phyloP scores from a whole-genome alignment of 257 asterid species.

The Fraxinus pennsylvanica region DNA sequence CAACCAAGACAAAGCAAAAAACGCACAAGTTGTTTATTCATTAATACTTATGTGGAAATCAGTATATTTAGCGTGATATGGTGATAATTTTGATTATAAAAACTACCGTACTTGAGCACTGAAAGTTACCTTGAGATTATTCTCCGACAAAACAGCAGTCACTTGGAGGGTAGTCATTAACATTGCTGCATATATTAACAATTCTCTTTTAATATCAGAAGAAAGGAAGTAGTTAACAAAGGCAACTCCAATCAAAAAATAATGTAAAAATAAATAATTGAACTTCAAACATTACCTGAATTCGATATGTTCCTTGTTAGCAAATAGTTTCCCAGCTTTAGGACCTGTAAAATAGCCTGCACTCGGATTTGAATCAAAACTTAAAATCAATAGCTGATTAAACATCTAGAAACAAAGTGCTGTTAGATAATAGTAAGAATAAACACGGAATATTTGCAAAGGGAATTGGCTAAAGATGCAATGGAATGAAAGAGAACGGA shows the following conservation, averaged over 20 bases:
- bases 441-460: not conserved
- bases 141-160: conserved; percentile 60
- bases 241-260: not conserved
- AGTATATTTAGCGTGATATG: conserved; percentile 18
- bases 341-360: conserved; percentile 52
- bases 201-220: not conserved
- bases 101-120: conserved; percentile 14
- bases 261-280: not conserved
- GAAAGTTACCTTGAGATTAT: conserved; percentile 75
- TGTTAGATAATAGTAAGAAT: not conserved
- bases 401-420: not conserved
- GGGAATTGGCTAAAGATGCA: not conserved
- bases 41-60: not conserved
- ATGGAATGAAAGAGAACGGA: not conserved
- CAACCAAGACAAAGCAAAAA: not conserved
- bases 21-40: not conserved
- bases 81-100: conserved; percentile 12
- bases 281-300: conserved; percentile 67
- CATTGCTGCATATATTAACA: conserved; percentile 52
- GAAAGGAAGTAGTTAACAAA: not conserved
- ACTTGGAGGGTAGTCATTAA: conserved; percentile 75
- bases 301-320: conserved; percentile 86
- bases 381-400: not conserved
- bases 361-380: not conserved
- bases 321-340: conserved; percentile 68